Conservation (phyloP, 176 grass and related monocot genomes). For the Aegilops bicornis region DNA sequence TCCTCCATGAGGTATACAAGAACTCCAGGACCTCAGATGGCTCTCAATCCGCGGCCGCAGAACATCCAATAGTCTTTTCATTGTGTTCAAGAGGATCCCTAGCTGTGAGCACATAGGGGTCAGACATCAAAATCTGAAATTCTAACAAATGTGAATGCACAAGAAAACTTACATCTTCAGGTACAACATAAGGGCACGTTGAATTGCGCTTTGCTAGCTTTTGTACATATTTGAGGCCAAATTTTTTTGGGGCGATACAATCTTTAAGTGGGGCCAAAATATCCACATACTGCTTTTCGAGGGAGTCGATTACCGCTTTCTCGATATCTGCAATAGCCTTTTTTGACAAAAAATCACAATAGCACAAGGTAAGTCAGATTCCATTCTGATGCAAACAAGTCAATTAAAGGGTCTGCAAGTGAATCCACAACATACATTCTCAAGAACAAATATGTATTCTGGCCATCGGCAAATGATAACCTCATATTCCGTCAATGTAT, state of each 20-base stretch:
- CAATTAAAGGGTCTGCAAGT: conserved; percentile 12
- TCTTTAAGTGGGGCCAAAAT: conserved; percentile 90
- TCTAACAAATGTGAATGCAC: neutral
- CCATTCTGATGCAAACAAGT: conserved; percentile 15
- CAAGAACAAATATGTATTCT: conserved; percentile 91
- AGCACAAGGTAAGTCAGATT: conserved; percentile 12
- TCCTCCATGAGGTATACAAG: conserved; percentile 80
- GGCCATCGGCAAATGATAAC: conserved; percentile 98
- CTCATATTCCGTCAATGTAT: conserved; percentile 87
- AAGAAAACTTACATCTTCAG: conserved; percentile 71
- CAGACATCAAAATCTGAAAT: conserved; percentile 28
- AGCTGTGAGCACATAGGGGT: conserved; percentile 50
- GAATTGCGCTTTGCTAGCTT: conserved; percentile 95
- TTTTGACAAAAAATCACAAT: conserved; percentile 49
- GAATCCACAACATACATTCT: conserved; percentile 74
- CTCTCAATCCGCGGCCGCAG: conserved; percentile 75
- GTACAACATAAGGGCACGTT: conserved; percentile 60
- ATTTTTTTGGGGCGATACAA: conserved; percentile 89
- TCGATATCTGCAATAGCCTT: conserved; percentile 99
- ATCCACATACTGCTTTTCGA: conserved; percentile 92
- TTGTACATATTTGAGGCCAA: conserved; percentile 91
- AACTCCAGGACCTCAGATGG: conserved; percentile 94
- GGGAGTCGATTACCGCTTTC: conserved; percentile 78
- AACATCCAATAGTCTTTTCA: conserved; percentile 91
- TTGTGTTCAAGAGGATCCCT: conserved; percentile 95